Evolutionary conservation across 257 asterid genomes (phyloP).

Genomic region (Pogostemon cablin): DNA sequence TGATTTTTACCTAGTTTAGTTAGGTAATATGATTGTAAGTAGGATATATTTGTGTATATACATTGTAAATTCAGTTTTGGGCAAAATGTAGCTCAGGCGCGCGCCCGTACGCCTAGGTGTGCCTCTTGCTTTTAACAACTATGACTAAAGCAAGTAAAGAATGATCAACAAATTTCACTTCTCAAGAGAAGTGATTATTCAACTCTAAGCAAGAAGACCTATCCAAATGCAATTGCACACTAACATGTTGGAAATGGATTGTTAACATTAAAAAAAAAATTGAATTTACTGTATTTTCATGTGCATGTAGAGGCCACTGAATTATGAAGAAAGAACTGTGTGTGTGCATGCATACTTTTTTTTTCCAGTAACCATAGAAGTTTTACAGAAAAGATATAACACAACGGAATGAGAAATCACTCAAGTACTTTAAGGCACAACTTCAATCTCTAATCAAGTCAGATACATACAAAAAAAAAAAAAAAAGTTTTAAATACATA

Average conservation of each 20-base stretch:
- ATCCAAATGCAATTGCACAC: conserved; percentile 9
- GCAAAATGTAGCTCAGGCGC: too few species aligned
- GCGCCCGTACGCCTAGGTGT: too few species aligned
- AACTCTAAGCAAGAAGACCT: conserved; percentile 16
- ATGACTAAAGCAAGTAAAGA: conserved; percentile 19
- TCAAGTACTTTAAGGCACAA: neutral
- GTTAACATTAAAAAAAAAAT: conserved; percentile 6
- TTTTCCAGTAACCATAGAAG: too few species aligned
- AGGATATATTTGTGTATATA: too few species aligned
- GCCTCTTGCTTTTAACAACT: neutral
- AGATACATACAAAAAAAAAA: neutral
- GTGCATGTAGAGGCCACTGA: too few species aligned
- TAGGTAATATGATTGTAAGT: too few species aligned
- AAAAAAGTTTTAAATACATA: neutral
- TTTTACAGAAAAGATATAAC: too few species aligned
- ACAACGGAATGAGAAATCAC: neutral
- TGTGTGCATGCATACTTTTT: too few species aligned
- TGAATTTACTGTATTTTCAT: too few species aligned
- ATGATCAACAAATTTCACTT: conserved; percentile 15
- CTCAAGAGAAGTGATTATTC: conserved; percentile 17
- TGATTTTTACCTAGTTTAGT: too few species aligned
- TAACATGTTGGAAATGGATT: conserved; percentile 18
- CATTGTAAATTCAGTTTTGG: too few species aligned
- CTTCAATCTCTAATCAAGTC: neutral
- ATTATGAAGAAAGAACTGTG: too few species aligned